Evolutionary conservation across 345 rosid genomes (phyloP), one percentile per base, ranked within the genome.

Genomic region (Salix suchowensis): DNA sequence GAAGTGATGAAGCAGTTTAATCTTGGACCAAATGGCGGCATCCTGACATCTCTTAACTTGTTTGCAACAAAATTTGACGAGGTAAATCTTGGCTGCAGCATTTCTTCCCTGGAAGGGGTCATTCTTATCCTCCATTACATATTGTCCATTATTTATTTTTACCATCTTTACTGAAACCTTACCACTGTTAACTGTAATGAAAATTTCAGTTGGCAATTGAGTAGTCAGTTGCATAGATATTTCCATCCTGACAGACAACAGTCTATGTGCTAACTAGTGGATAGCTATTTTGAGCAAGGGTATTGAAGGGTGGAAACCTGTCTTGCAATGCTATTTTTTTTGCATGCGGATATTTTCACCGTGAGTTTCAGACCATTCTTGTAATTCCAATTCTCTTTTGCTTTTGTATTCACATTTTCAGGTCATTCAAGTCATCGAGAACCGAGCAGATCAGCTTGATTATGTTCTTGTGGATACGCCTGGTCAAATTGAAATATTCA

Each of bases 401-500:
- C 30, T 46, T 66, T 39, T 62, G 65, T 75, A 67, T 23, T 71
- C 60, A 65, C 65, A 26, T 70, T 58, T 76, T 75, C 84, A 90
- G 97, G 92, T 90, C 71, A 73, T 92, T 81, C 83, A 88, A 10
- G 82, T 89, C 75, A 88, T 92, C 82, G 97, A 92, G 88, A 92
- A 76, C 75, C 87, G 97, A 67, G 97, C 95, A 62, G 89, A 90
- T 79, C 91, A 92, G 82, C 93, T 92, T 84, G 97, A 92, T 80
- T 92, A 90, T 82, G 95, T 92, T 74, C 85, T 92, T 50, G 97
- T 89, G 81, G 97, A 92, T 77, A 92, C 97, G 65, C 97, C 97
- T 80, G 95, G 97, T 72, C 97, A 92, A 81, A 92, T 90, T 82
- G 97, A 92, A 85, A 92, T 92, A 77, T 90, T 92, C 52, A 92